Evolutionary conservation across 495 filamentous ascomycete genomes (phyloP).

Genomic region (Lepraria neglecta): DNA sequence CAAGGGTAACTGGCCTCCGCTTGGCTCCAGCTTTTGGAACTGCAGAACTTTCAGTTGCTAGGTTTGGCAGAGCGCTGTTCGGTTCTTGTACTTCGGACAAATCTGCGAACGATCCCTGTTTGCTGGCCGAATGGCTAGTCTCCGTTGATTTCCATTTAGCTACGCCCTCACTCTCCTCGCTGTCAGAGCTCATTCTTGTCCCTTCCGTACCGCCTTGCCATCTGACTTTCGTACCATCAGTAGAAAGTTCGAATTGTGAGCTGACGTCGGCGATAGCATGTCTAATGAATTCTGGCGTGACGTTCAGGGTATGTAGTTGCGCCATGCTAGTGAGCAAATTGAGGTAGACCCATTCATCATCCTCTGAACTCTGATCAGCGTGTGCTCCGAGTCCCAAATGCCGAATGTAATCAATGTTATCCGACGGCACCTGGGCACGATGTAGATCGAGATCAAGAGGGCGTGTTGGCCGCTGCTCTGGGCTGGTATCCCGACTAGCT

Average conservation of each 20-base stretch:
- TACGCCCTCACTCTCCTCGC: slow-evolving; percentile 38
- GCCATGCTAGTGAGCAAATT: slow-evolving; percentile 75
- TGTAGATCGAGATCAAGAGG: slow-evolving; percentile 66
- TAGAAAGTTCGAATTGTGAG: slow-evolving; percentile 62
- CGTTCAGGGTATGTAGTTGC: slow-evolving; percentile 50
- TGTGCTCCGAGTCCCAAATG: slow-evolving; percentile 58
- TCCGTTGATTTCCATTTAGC: slow-evolving; percentile 9
- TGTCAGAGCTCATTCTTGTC: slow-evolving; percentile 54
- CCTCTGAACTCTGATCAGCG: slow-evolving; percentile 24
- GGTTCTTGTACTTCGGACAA: neutral
- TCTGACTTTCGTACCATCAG: slow-evolving; percentile 65
- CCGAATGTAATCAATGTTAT: slow-evolving; percentile 70
- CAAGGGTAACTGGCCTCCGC: slow-evolving; percentile 18
- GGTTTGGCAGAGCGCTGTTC: neutral
- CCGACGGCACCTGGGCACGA: slow-evolving; percentile 56
- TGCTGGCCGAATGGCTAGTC: slow-evolving; percentile 12
- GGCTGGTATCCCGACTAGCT: slow-evolving; percentile 24
- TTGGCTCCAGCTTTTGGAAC: slow-evolving; percentile 15
- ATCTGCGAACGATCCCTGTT: slow-evolving; percentile 14
- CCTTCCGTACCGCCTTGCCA: slow-evolving; percentile 63
- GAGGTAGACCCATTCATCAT: slow-evolving; percentile 72
- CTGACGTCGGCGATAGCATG: slow-evolving; percentile 60
- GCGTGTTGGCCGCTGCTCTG: slow-evolving; percentile 64
- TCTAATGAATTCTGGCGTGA: slow-evolving; percentile 65
- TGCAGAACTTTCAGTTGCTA: neutral